Conservation (phyloP, 345 rosid genomes). For the Aquilaria malaccensis region DNA sequence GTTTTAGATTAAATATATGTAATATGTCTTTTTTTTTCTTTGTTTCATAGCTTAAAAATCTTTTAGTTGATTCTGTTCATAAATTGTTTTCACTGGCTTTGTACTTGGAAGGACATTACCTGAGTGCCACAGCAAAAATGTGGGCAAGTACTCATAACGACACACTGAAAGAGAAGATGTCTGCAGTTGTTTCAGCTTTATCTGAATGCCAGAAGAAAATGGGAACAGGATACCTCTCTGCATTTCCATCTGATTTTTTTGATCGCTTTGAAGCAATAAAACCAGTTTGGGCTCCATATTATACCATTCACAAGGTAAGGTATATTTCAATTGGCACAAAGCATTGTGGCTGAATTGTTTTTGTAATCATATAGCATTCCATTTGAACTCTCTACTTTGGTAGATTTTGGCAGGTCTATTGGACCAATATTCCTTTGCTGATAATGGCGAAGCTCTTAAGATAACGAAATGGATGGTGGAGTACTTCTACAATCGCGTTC, state of each 20-base stretch:
- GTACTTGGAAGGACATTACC: slow-evolving; percentile 70
- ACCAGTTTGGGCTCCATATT: slow-evolving; percentile 98
- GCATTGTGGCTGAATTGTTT: not conserved
- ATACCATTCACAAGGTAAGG: slow-evolving; percentile 86
- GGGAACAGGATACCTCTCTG: slow-evolving; percentile 86
- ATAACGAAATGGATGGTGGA: slow-evolving; percentile 84
- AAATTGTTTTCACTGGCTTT: slow-evolving; percentile 7
- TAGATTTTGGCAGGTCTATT: slow-evolving; percentile 88
- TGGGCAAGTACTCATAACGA: slow-evolving; percentile 88
- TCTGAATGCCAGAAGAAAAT: slow-evolving; percentile 64
- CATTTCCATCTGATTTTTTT: slow-evolving; percentile 73
- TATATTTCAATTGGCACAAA: slow-evolving; percentile 1
- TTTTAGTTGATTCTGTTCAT: not conserved
- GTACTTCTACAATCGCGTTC: slow-evolving; percentile 76
- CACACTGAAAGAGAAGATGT: slow-evolving; percentile 65
- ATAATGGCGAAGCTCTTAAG: slow-evolving; percentile 54
- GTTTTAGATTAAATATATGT: too few relatives aligned
- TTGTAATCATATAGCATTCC: slow-evolving; percentile 1
- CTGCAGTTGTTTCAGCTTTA: slow-evolving; percentile 57
- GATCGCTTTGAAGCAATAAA: slow-evolving; percentile 76
- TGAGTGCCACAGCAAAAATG: slow-evolving; percentile 90
- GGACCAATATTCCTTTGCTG: slow-evolving; percentile 72
- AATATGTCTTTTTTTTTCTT: too few relatives aligned
- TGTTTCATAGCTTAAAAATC: not conserved
- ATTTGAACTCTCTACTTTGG: slow-evolving; percentile 13